These are phyloP conservation scores for Mycena indigotica DNA, from an alignment of 768 basidiomycete genomes.

Conservation along the genomic window DNA sequence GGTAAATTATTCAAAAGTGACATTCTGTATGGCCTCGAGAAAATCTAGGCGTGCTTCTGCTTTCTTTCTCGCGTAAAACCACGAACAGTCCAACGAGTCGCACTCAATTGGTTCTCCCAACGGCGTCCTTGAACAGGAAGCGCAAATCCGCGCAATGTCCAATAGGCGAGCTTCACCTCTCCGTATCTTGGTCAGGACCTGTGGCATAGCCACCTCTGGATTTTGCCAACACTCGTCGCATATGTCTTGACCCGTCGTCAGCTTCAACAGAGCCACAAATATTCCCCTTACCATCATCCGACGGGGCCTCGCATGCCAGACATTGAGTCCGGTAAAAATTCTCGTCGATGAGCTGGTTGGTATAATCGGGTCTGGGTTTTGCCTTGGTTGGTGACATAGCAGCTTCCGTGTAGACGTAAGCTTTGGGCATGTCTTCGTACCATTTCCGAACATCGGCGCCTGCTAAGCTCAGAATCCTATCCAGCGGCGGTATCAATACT, in stretches of 20 bases:
- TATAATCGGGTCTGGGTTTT: constrained; percentile 30
- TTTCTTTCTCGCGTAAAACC: constrained; percentile 74
- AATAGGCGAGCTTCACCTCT: constrained; percentile 56
- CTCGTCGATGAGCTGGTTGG: constrained; percentile 60
- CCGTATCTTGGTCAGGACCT: constrained; percentile 56
- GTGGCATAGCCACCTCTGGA: constrained; percentile 56
- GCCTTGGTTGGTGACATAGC: constrained; percentile 34
- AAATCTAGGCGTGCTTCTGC: constrained; percentile 47
- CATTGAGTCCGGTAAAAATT: constrained; percentile 77
- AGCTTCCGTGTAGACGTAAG: constrained; percentile 29
- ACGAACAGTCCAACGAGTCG: constrained; percentile 84
- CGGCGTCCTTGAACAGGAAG: constrained; percentile 63
- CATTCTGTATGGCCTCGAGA: constrained; percentile 30
- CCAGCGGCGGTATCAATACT: constrained; percentile 81
- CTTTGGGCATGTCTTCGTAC: constrained; percentile 83
- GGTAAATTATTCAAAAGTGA: constrained; percentile 10
- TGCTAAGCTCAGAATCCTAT: constrained; percentile 87
- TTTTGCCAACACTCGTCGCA: constrained; percentile 61
- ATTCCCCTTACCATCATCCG: constrained; percentile 51
- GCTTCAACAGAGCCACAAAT: neutral
- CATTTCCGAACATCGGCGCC: constrained; percentile 86
- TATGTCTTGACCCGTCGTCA: constrained; percentile 47
- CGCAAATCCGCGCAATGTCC: constrained; percentile 70
- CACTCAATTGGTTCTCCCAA: constrained; percentile 66
- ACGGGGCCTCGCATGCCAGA: constrained; percentile 60